phyloP scores from a whole-genome alignment of 192 early-diverging fungal species.

The Coemansia sp. region DNA sequence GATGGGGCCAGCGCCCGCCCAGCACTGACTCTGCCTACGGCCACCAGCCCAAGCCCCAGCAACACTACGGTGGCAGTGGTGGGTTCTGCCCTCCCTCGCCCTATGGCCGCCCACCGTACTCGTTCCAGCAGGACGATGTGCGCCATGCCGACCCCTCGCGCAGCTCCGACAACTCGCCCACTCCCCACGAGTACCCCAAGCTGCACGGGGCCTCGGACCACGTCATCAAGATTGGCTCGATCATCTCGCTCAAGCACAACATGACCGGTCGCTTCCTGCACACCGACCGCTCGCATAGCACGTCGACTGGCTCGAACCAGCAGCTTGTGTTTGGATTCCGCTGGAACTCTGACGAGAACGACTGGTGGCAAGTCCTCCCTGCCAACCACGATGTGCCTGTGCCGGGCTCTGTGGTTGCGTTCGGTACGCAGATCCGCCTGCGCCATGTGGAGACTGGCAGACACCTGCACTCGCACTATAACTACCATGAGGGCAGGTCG shows the following conservation, averaged over 20 bases:
- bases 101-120: constrained; percentile 30
- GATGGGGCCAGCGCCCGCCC: constrained; percentile 8
- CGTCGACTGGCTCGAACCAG: constrained; percentile 55
- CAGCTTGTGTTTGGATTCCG: constrained; percentile 55
- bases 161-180: constrained; percentile 44
- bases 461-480: constrained; percentile 60
- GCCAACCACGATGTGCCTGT: constrained; percentile 43
- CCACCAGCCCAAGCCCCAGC: constrained; percentile 7
- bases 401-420: constrained; percentile 44
- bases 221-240: constrained; percentile 46
- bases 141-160: constrained; percentile 39
- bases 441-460: constrained; percentile 53
- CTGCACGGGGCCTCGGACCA: constrained; percentile 33
- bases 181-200: constrained; percentile 43
- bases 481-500: constrained; percentile 42
- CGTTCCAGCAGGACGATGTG: constrained; percentile 43
- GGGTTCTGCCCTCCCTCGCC: constrained; percentile 36
- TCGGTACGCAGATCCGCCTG: constrained; percentile 55
- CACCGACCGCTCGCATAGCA: constrained; percentile 45
- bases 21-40: constrained; percentile 41
- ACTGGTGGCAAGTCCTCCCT: constrained; percentile 58
- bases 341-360: constrained; percentile 45
- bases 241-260: constrained; percentile 59
- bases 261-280: constrained; percentile 57
- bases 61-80: constrained; percentile 3